Evolutionary conservation across 768 basidiomycete species (phyloP).

Genomic region (Pisolithus marmoratus): DNA sequence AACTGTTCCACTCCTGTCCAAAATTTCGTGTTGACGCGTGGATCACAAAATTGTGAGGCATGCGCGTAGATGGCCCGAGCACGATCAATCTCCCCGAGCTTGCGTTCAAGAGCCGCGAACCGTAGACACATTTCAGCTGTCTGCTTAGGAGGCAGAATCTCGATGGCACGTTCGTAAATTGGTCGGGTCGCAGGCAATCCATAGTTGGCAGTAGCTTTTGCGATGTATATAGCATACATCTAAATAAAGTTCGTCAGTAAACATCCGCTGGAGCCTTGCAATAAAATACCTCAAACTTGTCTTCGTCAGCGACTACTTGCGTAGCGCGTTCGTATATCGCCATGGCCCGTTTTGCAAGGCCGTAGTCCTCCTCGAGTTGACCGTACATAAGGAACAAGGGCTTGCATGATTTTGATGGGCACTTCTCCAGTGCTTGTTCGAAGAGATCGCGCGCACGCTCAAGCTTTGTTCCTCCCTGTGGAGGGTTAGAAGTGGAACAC

Average conservation of each 20-base stretch:
- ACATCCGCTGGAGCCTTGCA: background rate
- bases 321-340: constrained; percentile 92
- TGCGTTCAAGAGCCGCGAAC: constrained; percentile 93
- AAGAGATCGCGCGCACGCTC: constrained; percentile 97
- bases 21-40: constrained; percentile 84
- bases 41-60: constrained; percentile 98
- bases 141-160: constrained; percentile 87
- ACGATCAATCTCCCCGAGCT: constrained; percentile 97
- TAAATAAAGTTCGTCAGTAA: constrained; percentile 27
- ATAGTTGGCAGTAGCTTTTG: constrained; percentile 93
- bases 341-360: constrained; percentile 95
- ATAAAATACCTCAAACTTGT: constrained; percentile 83
- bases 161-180: constrained; percentile 93
- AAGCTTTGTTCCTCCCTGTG: constrained; percentile 84
- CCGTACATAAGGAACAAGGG: constrained; percentile 94
- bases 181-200: constrained; percentile 94
- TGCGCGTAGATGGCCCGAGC: constrained; percentile 96
- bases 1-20: constrained; percentile 96
- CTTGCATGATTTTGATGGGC: constrained; percentile 92
- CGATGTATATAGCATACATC: constrained; percentile 98
- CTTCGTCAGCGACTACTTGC: constrained; percentile 76
- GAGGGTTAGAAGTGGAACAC: constrained; percentile 1
- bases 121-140: constrained; percentile 97
- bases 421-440: constrained; percentile 95
- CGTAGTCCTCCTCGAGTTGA: constrained; percentile 91